Evolutionary conservation across 1,139 yeast genomes (phyloP), one percentile per base, ranked within the genome.

Genomic region (Pichia sp.): DNA sequence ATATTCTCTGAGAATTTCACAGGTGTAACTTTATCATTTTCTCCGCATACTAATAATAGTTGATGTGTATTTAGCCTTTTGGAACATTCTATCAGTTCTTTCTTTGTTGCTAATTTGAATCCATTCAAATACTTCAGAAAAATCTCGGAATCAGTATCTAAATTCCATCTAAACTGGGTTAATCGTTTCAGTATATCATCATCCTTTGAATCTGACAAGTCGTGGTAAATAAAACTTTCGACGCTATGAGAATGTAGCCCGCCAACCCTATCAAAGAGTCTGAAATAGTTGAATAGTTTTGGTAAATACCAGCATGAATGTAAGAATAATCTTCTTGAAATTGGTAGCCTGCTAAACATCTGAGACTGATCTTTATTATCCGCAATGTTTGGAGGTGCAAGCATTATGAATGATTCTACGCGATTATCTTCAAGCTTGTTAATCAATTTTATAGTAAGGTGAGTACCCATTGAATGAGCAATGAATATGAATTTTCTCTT

Each of bases 381-480:
- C 1, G 52, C 55, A 29, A 77, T 58, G n/a, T 63, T 59, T 1
- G 84, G 81, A 0, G 87, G 85, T 3, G 90, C 73, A 48, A 67
- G 66, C 57, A 67, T 69, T 43, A 75, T 63, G 44, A 71, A 55
- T 0, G 75, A 74, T 57, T 69, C 81, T 4, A 69, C 77, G 46
- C 57, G 67, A 38, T 47, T 55, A 4, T 57, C 49, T 0, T 73
- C 72, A 6, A 79, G 63, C 43, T 58, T 62, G 42, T 65, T 61
- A 3, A 77, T 75, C 10, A 81, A 62, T 53, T 73, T 71, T 5
- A 73, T 65, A 4, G 77, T 66, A 35, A 83, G 56, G 49, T 74
- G 76, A 1, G 85, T 70, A 3, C 94, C 94, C 85, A 83, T 81
- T 1, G 92, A 83, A 60, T 84, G 94, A 9, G 85, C 85, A 4